Conservation (phyloP, 2,329 filamentous ascomycete species). For the Fusarium humuli region DNA sequence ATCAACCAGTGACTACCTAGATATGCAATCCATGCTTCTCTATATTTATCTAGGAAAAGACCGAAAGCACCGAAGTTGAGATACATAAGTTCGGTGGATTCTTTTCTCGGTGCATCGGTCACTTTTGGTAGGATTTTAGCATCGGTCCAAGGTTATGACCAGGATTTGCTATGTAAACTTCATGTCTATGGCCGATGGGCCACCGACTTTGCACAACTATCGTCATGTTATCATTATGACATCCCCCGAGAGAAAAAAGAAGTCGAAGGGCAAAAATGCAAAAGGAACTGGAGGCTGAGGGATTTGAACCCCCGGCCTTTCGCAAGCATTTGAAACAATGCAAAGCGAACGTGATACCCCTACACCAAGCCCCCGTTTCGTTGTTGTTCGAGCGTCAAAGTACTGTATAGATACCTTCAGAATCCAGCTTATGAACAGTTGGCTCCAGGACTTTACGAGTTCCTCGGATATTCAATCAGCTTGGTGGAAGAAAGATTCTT, state of each 20-base stretch:
- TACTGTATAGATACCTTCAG: neutral
- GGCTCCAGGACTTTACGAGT: neutral
- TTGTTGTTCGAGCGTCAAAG: fast-evolving
- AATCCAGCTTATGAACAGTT: neutral
- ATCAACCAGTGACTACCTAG: neutral
- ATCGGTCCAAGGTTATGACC: neutral
- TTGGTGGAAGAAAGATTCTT: neutral
- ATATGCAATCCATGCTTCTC: neutral
- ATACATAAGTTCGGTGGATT: neutral
- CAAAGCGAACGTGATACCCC: slow-evolving; percentile 48
- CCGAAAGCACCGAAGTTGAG: neutral
- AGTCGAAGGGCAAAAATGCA: neutral
- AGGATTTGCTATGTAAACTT: neutral
- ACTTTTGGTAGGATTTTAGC: neutral
- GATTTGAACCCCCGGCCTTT: slow-evolving; percentile 50
- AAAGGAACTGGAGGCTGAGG: slow-evolving; percentile 44
- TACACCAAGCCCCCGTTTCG: slow-evolving; percentile 46
- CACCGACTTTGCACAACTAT: neutral
- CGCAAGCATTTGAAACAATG: slow-evolving; percentile 36
- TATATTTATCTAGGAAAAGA: neutral
- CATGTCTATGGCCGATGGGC: neutral
- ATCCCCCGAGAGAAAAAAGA: neutral
- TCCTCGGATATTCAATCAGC: neutral
- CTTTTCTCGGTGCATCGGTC: neutral
- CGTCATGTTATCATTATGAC: neutral